Evolutionary conservation across 805 yeast genomes (phyloP), one percentile per base, ranked within the genome.

Genomic region (Nakazawaea wickerhamii): DNA sequence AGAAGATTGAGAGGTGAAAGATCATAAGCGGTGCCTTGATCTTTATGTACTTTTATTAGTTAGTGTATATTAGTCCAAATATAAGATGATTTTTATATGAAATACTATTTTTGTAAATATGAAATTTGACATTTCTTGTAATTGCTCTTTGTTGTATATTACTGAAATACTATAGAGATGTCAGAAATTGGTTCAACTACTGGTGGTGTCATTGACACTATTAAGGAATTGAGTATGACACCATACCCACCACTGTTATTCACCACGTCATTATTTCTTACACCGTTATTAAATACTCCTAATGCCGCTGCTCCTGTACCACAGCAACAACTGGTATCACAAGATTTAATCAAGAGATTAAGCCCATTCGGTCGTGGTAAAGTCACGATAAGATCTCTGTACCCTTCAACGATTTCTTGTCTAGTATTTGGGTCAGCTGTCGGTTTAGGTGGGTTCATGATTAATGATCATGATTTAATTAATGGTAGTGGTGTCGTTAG

Each of bases 1-100:
- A 85, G 97, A 76, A 85, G 98, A 77, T 81, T 91, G 66, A 84
- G 97, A 74, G 98, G 97, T 70, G 95, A 85, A 75, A 83, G 93
- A 82, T 78, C 91, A 56, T 85, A 79, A 65, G 49, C 18, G 5
- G 6, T 23, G 4, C 14, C 5, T 22, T 28, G 31, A 37, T n/a
- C 11, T 5, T 19, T n/a, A n/a, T 39, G 42, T 39, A 40, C 38
- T 40, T 33, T 40, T 25, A 40, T n/a, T 33, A 39, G 36, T 22
- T 33, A 40, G 38, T 40, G 43, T 40, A 40, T 40, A 40, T 40
- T 40, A 40, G 43, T 30, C 18, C 20, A 6, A 36, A 36, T 32
- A 32, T 17, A 13, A 11, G n/a, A 21, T 34, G 22, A 22, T 9
- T 22, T 20, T 11, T 20, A 8, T 30, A 13, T 3, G 20, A 30